Conservation (phyloP, 352 stramenopile species). For the Pythium diclinum region DNA sequence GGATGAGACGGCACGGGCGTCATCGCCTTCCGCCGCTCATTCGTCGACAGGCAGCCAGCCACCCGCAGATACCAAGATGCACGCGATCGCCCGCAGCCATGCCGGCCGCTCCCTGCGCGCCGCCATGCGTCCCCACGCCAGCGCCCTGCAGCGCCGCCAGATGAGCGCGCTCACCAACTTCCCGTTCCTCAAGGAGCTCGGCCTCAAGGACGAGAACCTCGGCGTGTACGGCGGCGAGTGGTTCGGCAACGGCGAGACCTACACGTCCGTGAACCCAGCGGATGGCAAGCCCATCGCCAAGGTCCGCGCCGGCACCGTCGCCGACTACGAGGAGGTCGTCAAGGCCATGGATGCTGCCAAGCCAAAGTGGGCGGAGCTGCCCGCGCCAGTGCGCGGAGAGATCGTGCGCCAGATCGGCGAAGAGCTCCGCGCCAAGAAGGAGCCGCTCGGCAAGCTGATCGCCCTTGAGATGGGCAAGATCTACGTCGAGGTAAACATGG, state of each 20-base stretch:
- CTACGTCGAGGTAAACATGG: slow-evolving; percentile 62
- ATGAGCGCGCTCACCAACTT: slow-evolving; percentile 53
- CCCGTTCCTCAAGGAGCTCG: slow-evolving; percentile 79
- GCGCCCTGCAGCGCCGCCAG: slow-evolving; percentile 30
- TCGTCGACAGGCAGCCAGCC: slow-evolving; percentile 23
- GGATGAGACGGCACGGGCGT: slow-evolving; percentile 17
- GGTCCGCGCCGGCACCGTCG: slow-evolving; percentile 72
- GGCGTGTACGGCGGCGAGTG: slow-evolving; percentile 87
- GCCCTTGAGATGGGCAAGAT: slow-evolving; percentile 94
- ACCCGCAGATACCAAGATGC: slow-evolving; percentile 9
- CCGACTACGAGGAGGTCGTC: slow-evolving; percentile 85
- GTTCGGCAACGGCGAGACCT: slow-evolving; percentile 79
- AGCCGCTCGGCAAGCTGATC: slow-evolving; percentile 89
- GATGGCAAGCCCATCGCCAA: slow-evolving; percentile 83
- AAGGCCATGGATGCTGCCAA: slow-evolving; percentile 83
- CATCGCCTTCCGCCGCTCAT: background rate
- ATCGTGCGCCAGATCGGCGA: slow-evolving; percentile 92
- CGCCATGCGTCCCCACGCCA: slow-evolving; percentile 12
- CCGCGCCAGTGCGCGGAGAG: slow-evolving; percentile 86
- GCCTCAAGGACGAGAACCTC: slow-evolving; percentile 78
- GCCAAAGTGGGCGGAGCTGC: slow-evolving; percentile 77
- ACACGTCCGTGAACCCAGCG: slow-evolving; percentile 82
- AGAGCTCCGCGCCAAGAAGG: slow-evolving; percentile 85
- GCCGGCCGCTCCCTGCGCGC: slow-evolving; percentile 13
- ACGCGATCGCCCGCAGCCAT: slow-evolving; percentile 19